Evolutionary conservation across 805 yeast species (phyloP).

Genomic region (Sungouiella thailandica): DNA sequence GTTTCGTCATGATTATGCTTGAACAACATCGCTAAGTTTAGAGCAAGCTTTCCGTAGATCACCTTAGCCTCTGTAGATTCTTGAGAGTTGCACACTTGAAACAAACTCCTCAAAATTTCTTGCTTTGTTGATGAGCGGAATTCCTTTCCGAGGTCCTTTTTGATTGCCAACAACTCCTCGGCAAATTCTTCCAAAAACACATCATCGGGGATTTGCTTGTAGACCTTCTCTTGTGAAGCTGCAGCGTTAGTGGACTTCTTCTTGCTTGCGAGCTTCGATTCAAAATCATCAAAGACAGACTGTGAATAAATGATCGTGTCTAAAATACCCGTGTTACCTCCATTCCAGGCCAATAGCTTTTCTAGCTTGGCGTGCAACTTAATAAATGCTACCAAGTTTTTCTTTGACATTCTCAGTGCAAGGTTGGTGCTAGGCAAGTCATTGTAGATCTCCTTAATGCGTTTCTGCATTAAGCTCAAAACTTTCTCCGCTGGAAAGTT

Average conservation of each 20-base stretch:
- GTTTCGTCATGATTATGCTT: slow-evolving; percentile 28
- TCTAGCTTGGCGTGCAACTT: slow-evolving; percentile 6
- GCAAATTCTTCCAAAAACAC: slow-evolving; percentile 29
- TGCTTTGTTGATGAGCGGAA: slow-evolving; percentile 14
- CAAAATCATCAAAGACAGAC: slow-evolving; percentile 18
- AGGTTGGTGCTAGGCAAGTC: slow-evolving; percentile 1
- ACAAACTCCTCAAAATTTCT: slow-evolving; percentile 14
- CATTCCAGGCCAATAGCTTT: slow-evolving; percentile 31
- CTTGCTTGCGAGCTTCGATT: slow-evolving; percentile 5
- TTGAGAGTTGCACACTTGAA: slow-evolving; percentile 13
- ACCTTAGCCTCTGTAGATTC: slow-evolving; percentile 14
- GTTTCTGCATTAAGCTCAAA: slow-evolving; percentile 3
- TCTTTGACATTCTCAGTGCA: slow-evolving; percentile 1
- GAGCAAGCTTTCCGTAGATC: slow-evolving; percentile 22
- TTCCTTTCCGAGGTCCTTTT: slow-evolving; percentile 12
- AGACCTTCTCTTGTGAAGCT: slow-evolving; percentile 3
- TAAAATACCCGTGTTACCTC: slow-evolving; percentile 54
- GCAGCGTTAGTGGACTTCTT: slow-evolving; percentile 1
- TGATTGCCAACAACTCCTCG: slow-evolving; percentile 25
- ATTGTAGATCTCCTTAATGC: slow-evolving; percentile 2
- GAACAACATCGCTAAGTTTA: slow-evolving; percentile 29
- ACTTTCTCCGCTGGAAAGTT: slow-evolving; percentile 5
- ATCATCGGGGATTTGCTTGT: slow-evolving; percentile 30
- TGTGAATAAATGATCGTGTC: slow-evolving; percentile 53
- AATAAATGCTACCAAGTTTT: slow-evolving; percentile 4